phyloP scores from a whole-genome alignment of 495 filamentous ascomycete species.

The Pyronema omphalodes region DNA sequence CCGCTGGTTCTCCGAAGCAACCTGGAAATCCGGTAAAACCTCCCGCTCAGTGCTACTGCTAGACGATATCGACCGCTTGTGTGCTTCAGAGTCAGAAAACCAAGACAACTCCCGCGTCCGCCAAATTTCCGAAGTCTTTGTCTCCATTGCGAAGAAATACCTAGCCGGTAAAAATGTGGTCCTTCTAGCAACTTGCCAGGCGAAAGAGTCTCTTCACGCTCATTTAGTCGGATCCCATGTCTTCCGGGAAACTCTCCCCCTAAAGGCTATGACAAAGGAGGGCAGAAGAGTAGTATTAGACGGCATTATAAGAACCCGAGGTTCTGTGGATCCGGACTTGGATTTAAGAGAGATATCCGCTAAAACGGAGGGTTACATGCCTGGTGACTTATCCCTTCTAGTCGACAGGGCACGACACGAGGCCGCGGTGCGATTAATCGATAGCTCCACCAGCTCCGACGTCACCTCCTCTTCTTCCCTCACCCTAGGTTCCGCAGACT shows the following conservation, averaged over 20 bases:
- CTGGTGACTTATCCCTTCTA: slow-evolving; percentile 72
- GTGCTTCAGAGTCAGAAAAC: slow-evolving; percentile 81
- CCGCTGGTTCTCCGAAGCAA: slow-evolving; percentile 66
- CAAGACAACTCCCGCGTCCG: slow-evolving; percentile 79
- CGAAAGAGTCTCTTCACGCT: slow-evolving; percentile 72
- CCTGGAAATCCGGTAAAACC: slow-evolving; percentile 72
- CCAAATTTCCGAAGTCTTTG: slow-evolving; percentile 78
- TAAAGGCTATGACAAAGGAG: slow-evolving; percentile 84
- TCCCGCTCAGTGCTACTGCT: slow-evolving; percentile 68
- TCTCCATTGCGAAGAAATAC: slow-evolving; percentile 63
- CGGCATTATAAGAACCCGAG: slow-evolving; percentile 33
- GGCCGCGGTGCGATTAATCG: slow-evolving; percentile 61
- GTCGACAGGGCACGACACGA: slow-evolving; percentile 79
- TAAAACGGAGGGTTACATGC: slow-evolving; percentile 93
- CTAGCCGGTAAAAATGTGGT: slow-evolving; percentile 51
- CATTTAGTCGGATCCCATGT: slow-evolving; percentile 64
- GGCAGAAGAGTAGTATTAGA: slow-evolving; percentile 67
- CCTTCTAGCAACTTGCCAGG: slow-evolving; percentile 72
- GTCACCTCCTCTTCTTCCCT: slow-evolving; percentile 27
- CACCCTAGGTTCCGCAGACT: slow-evolving; percentile 50
- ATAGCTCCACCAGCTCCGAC: slow-evolving; percentile 14
- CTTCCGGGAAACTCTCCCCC: slow-evolving; percentile 59
- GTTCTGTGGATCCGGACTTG: slow-evolving; percentile 39
- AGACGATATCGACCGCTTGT: slow-evolving; percentile 83
- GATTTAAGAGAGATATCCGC: slow-evolving; percentile 87